These are phyloP conservation scores for Colletotrichum melonis DNA, from an alignment of 2,329 filamentous ascomycete species.

Conservation along the genomic window DNA sequence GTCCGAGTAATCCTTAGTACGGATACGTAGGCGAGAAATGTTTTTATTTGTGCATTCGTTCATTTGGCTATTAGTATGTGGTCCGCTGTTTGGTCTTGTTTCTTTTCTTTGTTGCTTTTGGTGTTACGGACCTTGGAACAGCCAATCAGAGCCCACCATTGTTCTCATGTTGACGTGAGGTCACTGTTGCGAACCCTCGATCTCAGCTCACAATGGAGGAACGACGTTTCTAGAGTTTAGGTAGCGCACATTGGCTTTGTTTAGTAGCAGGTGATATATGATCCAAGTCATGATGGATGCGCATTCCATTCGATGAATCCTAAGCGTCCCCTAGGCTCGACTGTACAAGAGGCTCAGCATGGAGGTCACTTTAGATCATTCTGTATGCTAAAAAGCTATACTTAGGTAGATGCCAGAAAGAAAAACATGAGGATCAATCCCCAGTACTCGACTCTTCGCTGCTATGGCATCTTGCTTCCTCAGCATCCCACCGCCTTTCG, in stretches of 20 bases:
- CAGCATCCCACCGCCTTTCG: not conserved
- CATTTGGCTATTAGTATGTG: not conserved
- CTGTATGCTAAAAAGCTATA: too few relatives aligned
- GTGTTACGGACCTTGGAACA: not conserved
- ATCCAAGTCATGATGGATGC: not conserved
- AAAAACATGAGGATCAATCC: not conserved
- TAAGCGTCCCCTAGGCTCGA: not conserved
- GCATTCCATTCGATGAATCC: not conserved
- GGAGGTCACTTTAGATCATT: too few relatives aligned
- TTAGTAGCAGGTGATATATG: not conserved
- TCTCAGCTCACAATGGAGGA: not conserved
- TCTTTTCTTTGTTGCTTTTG: conserved; percentile 14
- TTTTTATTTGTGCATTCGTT: not conserved
- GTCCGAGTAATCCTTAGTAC: not conserved
- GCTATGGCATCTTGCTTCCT: not conserved
- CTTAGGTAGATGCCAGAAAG: too few relatives aligned
- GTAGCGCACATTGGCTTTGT: not conserved
- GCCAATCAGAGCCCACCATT: conserved; percentile 11
- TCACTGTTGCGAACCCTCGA: not conserved
- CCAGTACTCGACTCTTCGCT: not conserved
- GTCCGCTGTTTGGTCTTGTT: not conserved
- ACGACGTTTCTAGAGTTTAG: not conserved
- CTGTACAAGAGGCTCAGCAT: too few relatives aligned
- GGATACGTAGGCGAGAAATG: not conserved
- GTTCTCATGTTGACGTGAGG: not conserved